Evolutionary conservation across 192 early-diverging fungal genomes (phyloP), one percentile per base, ranked within the genome.

Genomic region (Coemansia sp.): DNA sequence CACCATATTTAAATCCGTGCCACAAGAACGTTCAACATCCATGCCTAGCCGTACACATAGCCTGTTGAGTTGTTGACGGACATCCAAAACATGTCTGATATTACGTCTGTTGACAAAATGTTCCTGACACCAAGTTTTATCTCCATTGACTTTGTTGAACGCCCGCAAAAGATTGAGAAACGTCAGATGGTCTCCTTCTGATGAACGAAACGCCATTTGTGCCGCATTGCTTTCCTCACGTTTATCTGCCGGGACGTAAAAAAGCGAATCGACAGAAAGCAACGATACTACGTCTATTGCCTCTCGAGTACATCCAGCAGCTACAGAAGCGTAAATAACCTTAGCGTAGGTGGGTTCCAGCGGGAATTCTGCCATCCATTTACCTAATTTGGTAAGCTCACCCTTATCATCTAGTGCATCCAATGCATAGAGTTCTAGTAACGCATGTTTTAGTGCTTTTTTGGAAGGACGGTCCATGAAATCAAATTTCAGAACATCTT

Each of bases 111-210:
- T 96, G 55, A 99, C 87, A 83, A 93, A 99, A 71, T 99, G 91
- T 50, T 95, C 89, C 33, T 83, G 71, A 75, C 95, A 99, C 97
- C 97, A 99, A 25, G 85, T 85, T 3, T 75, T 63, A 63, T 96
- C 91, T 12, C 92, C 94, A 20, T 92, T 84, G 5, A 90, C 91
- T 28, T 86, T 84, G 65, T 83, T 79, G 69, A 92, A 97, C 5
- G 87, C 90, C 16, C 87, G 83, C 38, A 94, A 68, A 2, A 95
- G 90, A 66, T 96, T 97, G 48, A 96, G 71, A 11, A 92, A 85
- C 1, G 97, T 99, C 28, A 99, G 64, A 58, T 96, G 95, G 80
- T 99, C 96, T 58, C 97, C 97, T 36, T 96, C 92, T 31, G 85
- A 84, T 36, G 87, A 90, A 10, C 89, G 65, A 68, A 99, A 99